phyloP scores from a whole-genome alignment of 2,329 filamentous ascomycete genomes.

The Stenocarpella maydis region DNA sequence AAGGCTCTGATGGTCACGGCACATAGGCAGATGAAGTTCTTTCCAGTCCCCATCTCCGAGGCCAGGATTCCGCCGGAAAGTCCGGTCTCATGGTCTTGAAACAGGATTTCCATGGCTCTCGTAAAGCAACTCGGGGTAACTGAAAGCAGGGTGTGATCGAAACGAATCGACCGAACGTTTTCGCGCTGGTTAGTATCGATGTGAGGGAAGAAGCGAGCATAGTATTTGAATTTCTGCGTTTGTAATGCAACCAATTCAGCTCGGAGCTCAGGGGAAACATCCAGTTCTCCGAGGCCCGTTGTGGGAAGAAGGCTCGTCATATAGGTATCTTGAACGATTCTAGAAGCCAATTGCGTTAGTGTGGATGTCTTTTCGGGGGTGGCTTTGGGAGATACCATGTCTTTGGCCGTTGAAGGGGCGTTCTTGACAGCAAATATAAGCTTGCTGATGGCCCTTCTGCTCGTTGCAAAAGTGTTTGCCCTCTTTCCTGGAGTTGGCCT shows the following conservation, averaged over 20 bases:
- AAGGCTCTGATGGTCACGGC: not conserved
- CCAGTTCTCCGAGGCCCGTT: not conserved
- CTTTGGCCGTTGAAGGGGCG: not conserved
- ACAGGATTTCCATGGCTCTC: not conserved
- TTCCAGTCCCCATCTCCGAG: not conserved
- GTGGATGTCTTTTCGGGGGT: not conserved
- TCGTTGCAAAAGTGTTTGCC: not conserved
- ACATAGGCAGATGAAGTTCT: not conserved
- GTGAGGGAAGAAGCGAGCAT: not conserved
- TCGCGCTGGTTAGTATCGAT: not conserved
- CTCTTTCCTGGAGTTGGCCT: not conserved
- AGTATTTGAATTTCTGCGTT: not conserved
- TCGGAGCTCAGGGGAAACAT: not conserved
- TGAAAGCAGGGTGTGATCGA: not conserved
- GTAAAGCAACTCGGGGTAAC: slow-evolving; percentile 17
- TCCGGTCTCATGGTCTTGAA: not conserved
- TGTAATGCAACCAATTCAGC: not conserved
- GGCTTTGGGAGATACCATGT: not conserved
- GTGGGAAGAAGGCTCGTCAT: not conserved
- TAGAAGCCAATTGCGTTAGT: not conserved
- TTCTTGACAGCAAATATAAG: not conserved
- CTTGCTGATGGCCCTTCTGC: not conserved
- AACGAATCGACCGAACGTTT: not conserved
- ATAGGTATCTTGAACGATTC: not conserved
- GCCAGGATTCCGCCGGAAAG: not conserved